Conservation (phyloP, 2,329 filamentous ascomycete genomes). For the Catunica adiposa region DNA sequence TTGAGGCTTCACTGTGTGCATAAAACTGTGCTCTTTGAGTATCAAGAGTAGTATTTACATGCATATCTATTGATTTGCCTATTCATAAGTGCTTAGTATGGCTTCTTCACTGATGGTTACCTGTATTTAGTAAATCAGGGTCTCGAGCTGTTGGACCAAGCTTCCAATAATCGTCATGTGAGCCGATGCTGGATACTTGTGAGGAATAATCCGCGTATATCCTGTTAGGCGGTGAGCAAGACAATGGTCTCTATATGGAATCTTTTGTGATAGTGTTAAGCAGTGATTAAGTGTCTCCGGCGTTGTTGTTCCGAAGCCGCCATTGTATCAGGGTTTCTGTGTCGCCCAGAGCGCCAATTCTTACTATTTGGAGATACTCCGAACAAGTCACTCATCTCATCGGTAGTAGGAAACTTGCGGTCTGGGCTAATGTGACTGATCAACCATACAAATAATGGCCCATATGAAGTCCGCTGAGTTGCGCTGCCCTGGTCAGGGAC, state of each 20-base stretch:
- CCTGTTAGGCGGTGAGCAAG: not conserved
- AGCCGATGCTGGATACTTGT: not conserved
- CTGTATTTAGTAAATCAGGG: not conserved
- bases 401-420: not conserved
- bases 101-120: no score
- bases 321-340: not conserved
- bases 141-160: not conserved
- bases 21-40: not conserved
- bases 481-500: not conserved
- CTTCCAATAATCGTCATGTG: not conserved
- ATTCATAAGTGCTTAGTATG: not conserved
- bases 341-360: not conserved
- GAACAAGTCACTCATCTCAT: not conserved
- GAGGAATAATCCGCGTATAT: not conserved
- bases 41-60: not conserved
- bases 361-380: not conserved
- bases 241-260: not conserved
- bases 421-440: not conserved
- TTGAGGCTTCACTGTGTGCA: not conserved
- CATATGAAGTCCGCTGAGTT: not conserved
- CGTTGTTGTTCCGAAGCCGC: not conserved
- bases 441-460: not conserved
- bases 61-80: not conserved
- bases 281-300: no score
- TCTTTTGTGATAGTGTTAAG: not conserved